Base-by-base conservation (phyloP, 495 filamentous ascomycete genomes). In the Hyaloscypha hepaticicola region DNA sequence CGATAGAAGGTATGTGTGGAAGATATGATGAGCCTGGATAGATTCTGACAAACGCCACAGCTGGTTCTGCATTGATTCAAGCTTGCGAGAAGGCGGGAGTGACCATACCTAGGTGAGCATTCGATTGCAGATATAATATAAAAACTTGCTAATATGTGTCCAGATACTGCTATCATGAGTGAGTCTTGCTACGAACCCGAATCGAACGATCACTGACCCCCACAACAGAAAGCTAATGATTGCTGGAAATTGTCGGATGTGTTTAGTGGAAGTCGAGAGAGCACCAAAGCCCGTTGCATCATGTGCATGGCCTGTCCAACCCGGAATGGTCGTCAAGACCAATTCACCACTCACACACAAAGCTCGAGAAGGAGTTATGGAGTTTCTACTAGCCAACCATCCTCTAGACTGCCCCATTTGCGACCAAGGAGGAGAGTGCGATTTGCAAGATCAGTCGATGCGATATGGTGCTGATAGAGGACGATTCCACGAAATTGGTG, bases 121-220 rank as follows among this genome's bases (percentile, higher is more conserved):
- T 19, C 45, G 2, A 28, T 7, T 0, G n/a, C 5, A 22, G 24
- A 21, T 21, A 29, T 24, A 21, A 33, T 16, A 27, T 66, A 27
- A 52, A 50, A 53, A 55, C 62, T 52, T 72, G 64, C 83, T 87
- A 67, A 85, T 72, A 55, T n/a, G n/a, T 9, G 45, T 65, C 57
- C 64, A 92, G 93, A 90, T 99, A 98, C 79, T 99, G 95, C 79
- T 99, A 99, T 77, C 95, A 99, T 85, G 95, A 97, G 89, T 94
- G 85, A 73, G 82, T 72, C 4, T n/a, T 34, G 73, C 74, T 63
- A 58, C 65, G 41, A 66, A 38, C 41, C 21, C 24, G 11, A 22
- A 64, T 26, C 66, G 65, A 68, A 55, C 51, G 57, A 56, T 55
- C 59, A 61, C 71, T 66, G 22, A 63, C 63, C 67, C n/a, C 67